A percentile compares a stretch with the other conserved stretches of the same genome.
Evolutionary conservation across 2,329 filamentous ascomycete species (phyloP).

Genomic region (Westerdykella ornata): DNA sequence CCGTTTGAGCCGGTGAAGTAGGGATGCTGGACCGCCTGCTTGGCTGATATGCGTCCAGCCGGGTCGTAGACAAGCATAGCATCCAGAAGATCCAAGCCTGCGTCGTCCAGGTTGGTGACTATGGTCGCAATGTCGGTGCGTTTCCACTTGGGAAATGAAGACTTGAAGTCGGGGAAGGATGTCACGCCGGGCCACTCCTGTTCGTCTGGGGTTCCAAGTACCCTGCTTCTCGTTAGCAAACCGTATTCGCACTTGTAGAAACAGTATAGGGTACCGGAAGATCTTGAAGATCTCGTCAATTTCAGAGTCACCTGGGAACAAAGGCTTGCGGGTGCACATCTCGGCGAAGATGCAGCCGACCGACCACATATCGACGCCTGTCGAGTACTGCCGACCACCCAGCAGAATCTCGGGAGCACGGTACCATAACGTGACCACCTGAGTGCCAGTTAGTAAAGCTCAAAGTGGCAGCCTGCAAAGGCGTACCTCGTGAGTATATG

Average conservation of each 20-base stretch:
- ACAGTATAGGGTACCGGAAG: slow-evolving; percentile 61
- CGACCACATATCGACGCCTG: slow-evolving; percentile 94
- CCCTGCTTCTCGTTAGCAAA: slow-evolving; percentile 15
- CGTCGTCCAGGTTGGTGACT: slow-evolving; percentile 65
- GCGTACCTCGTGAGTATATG: slow-evolving; percentile 77
- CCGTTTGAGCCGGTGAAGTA: slow-evolving; percentile 60
- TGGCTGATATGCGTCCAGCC: slow-evolving; percentile 78
- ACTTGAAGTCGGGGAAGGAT: slow-evolving; percentile 90
- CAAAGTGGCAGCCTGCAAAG: neutral
- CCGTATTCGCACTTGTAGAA: neutral
- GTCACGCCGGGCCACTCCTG: slow-evolving; percentile 82
- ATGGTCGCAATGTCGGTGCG: slow-evolving; percentile 60
- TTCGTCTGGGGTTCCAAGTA: slow-evolving; percentile 79
- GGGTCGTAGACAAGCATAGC: slow-evolving; percentile 80
- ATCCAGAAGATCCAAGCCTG: slow-evolving; percentile 62
- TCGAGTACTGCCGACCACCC: slow-evolving; percentile 85
- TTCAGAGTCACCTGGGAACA: slow-evolving; percentile 88
- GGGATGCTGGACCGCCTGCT: slow-evolving; percentile 75
- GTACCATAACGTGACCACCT: slow-evolving; percentile 91
- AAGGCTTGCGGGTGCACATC: slow-evolving; percentile 88
- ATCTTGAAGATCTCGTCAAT: slow-evolving; percentile 95
- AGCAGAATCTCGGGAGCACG: slow-evolving; percentile 84
- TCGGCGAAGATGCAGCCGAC: slow-evolving; percentile 92
- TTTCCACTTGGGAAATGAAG: slow-evolving; percentile 86
- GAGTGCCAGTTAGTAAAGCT: slow-evolving; percentile 10